Percentiles rank a stretch among this genome's conserved stretches.
Evolutionary conservation across 352 stramenopile genomes (phyloP).

Genomic region (Phytophthora pluvialis): DNA sequence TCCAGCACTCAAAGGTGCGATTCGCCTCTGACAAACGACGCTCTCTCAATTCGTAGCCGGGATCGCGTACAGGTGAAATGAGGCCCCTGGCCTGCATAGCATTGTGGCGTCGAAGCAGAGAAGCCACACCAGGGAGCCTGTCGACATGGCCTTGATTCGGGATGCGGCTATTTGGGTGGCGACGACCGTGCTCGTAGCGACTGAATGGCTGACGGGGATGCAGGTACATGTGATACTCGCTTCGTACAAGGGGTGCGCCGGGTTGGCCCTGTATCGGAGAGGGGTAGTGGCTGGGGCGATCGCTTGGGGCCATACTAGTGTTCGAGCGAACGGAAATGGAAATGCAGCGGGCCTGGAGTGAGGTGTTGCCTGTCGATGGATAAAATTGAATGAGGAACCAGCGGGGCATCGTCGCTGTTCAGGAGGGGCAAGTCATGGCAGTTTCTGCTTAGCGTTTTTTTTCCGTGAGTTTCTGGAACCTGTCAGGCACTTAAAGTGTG

Average conservation of each 20-base stretch:
- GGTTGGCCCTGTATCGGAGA: neutral
- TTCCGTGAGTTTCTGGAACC: constrained; percentile 27
- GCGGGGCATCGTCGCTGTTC: neutral
- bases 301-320: constrained; percentile 28
- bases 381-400: constrained; percentile 37
- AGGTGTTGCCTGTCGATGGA: constrained; percentile 10
- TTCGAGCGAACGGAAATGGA: constrained; percentile 14
- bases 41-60: constrained; percentile 1
- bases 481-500: constrained; percentile 19
- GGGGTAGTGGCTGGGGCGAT: neutral
- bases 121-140: constrained; percentile 34
- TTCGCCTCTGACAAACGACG: neutral
- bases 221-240: constrained; percentile 18
- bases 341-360: constrained; percentile 1
- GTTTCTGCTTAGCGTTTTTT: constrained; percentile 30
- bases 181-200: constrained; percentile 16
- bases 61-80: neutral
- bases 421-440: constrained; percentile 9
- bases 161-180: constrained; percentile 6
- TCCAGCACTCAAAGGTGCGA: constrained; percentile 27
- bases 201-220: constrained; percentile 24
- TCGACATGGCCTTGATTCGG: constrained; percentile 18
- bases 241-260: constrained; percentile 14
- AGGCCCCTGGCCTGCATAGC: constrained; percentile 13
- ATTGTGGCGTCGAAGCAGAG: constrained; percentile 29